Conservation (phyloP, 1,139 yeast species). For the Kodamaea anthophila region DNA sequence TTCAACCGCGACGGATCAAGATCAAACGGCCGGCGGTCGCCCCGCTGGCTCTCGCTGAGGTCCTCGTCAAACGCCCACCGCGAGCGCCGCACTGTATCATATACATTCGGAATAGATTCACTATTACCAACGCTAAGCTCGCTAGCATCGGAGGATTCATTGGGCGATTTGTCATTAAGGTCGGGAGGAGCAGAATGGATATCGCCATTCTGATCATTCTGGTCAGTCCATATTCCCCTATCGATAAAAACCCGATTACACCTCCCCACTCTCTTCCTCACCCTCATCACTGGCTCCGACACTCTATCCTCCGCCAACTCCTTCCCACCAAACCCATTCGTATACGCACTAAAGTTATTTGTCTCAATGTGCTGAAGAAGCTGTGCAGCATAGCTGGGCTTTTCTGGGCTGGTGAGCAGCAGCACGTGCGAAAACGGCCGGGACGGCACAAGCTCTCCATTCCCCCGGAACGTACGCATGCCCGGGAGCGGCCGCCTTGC, state of each 20-base stretch:
- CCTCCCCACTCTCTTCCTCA: conserved; percentile 75
- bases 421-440: conserved; percentile 38
- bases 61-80: conserved; percentile 77
- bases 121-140: not conserved
- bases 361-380: conserved; percentile 39
- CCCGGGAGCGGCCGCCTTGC: conserved; percentile 40
- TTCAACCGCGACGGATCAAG: conserved; percentile 67
- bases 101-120: conserved; percentile 38
- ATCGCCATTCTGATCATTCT: conserved; percentile 13
- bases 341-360: conserved; percentile 43
- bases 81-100: conserved; percentile 56
- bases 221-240: conserved; percentile 26
- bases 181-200: too few relatives aligned
- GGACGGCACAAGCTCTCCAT: conserved; percentile 39
- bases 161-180: conserved; percentile 3
- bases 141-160: conserved; percentile 2
- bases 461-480: conserved; percentile 40
- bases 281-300: conserved; percentile 55
- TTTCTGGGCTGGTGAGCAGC: conserved; percentile 30
- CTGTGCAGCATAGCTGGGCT: conserved; percentile 32
- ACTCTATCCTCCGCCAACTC: conserved; percentile 23
- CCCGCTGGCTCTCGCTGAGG: conserved; percentile 40
- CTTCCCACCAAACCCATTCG: conserved; percentile 33
- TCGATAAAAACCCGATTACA: conserved; percentile 69
- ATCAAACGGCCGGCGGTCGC: conserved; percentile 48